Evolutionary conservation across 2,329 filamentous ascomycete genomes (phyloP), one percentile per base, ranked within the genome.

Genomic region (Aphanoascus verrucosus): DNA sequence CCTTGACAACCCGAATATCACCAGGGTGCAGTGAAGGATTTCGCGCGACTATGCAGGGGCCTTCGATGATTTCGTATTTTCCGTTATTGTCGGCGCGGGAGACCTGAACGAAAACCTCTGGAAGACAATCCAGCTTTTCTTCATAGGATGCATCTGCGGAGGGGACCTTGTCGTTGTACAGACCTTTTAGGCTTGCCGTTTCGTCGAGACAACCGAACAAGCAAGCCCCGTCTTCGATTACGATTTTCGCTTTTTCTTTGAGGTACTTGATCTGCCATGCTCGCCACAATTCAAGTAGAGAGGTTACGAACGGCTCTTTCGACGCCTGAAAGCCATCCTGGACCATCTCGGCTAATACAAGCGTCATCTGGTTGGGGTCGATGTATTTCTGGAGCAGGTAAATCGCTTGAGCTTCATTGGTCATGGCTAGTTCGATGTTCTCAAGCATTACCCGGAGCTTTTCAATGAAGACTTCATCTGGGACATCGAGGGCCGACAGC

Each of bases 11-110:
- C 19, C 93, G 84, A 44, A 97, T 81, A 63, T 98, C 93, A 3
- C 93, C 93, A 0, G 90, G 86, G 62, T 98, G 91, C 5, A 98
- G 77, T 0, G 91, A 96, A 0, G 93, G 93, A 61, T 98, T 98
- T 23, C 93, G 83, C 1, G 89, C 90, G 0, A 98, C 76, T 5
- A 94, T 74, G 62, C 93, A 97, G 2, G 88, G 64, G 0, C 89
- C 90, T 56, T 82, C 75, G 20, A 96, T 78, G 1, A 91, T 72
- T 49, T 74, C 77, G 61, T 85, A 84, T 19, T 75, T 72, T 1
- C 72, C 74, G 20, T 69, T 70, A 34, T 75, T 73, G 7, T 77
- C 72, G 0, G 75, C 73, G 7, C 80, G 77, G 0, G 83, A 83
- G 0, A 96, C 74, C 64, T 96, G 90, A 0, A 97, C 66, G 63